Evolutionary conservation across 768 basidiomycete genomes (phyloP).

Genomic region (Candolleomyces aberdarensis): DNA sequence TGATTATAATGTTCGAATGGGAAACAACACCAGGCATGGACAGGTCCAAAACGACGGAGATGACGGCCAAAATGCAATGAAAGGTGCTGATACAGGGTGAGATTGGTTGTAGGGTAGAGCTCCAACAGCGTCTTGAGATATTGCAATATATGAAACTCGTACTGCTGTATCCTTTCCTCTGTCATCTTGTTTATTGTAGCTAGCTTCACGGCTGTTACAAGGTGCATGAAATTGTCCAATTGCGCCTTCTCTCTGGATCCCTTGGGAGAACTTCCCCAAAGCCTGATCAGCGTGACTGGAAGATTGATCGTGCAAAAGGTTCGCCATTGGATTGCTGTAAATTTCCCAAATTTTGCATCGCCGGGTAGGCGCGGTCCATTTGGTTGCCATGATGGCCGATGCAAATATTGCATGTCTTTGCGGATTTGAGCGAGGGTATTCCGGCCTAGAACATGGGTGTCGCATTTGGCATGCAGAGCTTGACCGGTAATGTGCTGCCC

Average conservation of each 20-base stretch:
- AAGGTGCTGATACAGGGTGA: slow-evolving; percentile 38
- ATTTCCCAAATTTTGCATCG: slow-evolving; percentile 18
- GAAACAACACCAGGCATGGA: slow-evolving; percentile 33
- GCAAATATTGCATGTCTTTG: slow-evolving; percentile 13
- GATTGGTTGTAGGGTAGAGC: slow-evolving; percentile 21
- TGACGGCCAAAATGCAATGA: slow-evolving; percentile 33
- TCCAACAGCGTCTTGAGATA: slow-evolving; percentile 28
- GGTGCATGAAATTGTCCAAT: slow-evolving; percentile 30
- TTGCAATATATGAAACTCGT: slow-evolving; percentile 23
- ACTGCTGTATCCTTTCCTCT: slow-evolving; percentile 16
- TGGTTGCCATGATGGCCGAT: slow-evolving; percentile 17
- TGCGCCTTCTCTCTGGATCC: slow-evolving; percentile 7
- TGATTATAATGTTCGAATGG: slow-evolving; percentile 17
- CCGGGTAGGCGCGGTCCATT: slow-evolving; percentile 12
- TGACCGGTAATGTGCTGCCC: no score
- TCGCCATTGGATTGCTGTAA: slow-evolving; percentile 35
- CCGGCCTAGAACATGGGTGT: no score
- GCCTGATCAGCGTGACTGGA: slow-evolving; percentile 29
- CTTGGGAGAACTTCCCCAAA: slow-evolving; percentile 27
- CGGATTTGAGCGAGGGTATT: slow-evolving; percentile 6
- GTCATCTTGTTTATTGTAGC: slow-evolving; percentile 20
- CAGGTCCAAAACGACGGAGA: slow-evolving; percentile 31
- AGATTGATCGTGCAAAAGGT: slow-evolving; percentile 21
- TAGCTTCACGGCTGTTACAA: slow-evolving; percentile 32
- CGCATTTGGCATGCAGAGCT: no score